phyloP scores from a whole-genome alignment of 2,329 filamentous ascomycete species.

The Neofusicoccum ribis region DNA sequence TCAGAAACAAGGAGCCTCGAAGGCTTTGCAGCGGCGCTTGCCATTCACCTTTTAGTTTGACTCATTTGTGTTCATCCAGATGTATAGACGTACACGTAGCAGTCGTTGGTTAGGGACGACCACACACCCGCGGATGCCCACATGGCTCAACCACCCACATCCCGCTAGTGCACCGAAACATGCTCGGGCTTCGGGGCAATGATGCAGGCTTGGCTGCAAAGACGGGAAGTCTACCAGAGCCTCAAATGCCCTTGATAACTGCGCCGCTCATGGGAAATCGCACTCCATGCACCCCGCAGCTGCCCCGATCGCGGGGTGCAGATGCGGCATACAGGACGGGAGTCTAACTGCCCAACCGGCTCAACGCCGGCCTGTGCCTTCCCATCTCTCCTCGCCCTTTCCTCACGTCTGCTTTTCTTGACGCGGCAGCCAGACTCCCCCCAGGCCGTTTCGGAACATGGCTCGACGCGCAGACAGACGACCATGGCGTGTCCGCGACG shows the following conservation, averaged over 20 bases:
- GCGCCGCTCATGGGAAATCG: not conserved
- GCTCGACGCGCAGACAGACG: not conserved
- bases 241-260: not conserved
- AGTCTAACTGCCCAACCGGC: not conserved
- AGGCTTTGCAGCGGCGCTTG: no score
- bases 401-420: no score
- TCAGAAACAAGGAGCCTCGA: no score
- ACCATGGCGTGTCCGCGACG: not conserved
- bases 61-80: not conserved
- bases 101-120: not conserved
- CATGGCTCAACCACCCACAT: not conserved
- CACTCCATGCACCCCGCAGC: not conserved
- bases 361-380: no score
- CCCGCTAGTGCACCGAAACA: not conserved
- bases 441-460: no score
- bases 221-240: no score
- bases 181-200: not conserved
- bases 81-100: no score
- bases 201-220: not conserved
- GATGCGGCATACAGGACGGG: not conserved
- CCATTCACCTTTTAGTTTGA: not conserved
- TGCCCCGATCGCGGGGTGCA: not conserved
- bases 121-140: slow-evolving; percentile 1
- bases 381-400: no score
- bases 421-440: no score